phyloP scores from a whole-genome alignment of 1,284 basidiomycete genomes.

The Leccinum griseonigrum region DNA sequence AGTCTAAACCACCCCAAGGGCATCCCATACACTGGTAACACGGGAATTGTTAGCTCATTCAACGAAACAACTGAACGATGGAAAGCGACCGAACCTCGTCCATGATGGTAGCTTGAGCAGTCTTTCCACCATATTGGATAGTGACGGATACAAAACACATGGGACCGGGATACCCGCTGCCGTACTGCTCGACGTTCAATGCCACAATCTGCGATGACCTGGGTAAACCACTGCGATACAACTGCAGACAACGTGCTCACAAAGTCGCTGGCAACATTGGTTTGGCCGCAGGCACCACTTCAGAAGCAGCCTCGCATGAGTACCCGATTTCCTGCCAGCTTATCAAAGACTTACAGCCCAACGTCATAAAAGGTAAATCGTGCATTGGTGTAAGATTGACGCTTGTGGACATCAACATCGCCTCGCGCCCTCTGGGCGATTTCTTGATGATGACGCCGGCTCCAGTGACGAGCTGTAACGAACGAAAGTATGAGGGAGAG shows the following conservation, averaged over 20 bases:
- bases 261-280: constrained; percentile 46
- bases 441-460: constrained; percentile 40
- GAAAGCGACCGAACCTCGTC: constrained; percentile 53
- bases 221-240: constrained; percentile 6
- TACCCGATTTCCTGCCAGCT: neutral
- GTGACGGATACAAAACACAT: constrained; percentile 63
- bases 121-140: constrained; percentile 64
- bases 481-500: constrained; percentile 38
- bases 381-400: constrained; percentile 29
- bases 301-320: constrained; percentile 7
- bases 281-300: constrained; percentile 56
- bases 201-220: constrained; percentile 42
- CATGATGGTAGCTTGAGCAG: constrained; percentile 57
- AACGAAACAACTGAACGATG: constrained; percentile 5
- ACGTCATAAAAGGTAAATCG: constrained; percentile 55
- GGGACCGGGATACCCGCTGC: constrained; percentile 54
- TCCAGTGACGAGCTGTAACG: constrained; percentile 34
- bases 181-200: constrained; percentile 48
- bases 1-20: constrained; percentile 72
- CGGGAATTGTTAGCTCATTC: neutral
- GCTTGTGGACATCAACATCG: constrained; percentile 39
- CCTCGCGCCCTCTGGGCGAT: constrained; percentile 43
- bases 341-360: constrained; percentile 45
- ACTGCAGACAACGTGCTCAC: constrained; percentile 39
- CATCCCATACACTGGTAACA: constrained; percentile 64